Percentiles rank a stretch among this genome's conserved stretches.
Evolutionary conservation across 371 early-diverging fungal genomes (phyloP).

Genomic region (Actinomortierella wolfii): DNA sequence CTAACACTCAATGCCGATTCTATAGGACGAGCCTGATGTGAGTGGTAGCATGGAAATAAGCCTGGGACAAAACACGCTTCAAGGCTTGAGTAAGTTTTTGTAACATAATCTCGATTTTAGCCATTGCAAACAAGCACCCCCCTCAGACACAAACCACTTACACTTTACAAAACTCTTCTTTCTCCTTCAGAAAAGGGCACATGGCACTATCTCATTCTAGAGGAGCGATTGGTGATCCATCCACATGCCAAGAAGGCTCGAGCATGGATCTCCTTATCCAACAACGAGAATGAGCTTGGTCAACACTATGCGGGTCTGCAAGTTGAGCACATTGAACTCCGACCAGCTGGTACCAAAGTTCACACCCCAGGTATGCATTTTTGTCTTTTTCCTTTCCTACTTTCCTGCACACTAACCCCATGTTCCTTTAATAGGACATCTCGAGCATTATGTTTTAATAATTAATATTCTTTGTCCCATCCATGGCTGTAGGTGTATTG

Average conservation of each 20-base stretch:
- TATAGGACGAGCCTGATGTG: constrained; percentile 34
- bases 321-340: constrained; percentile 36
- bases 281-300: constrained; percentile 23
- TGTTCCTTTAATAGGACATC: background rate
- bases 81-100: constrained; percentile 14
- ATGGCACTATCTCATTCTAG: constrained; percentile 34
- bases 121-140: background rate
- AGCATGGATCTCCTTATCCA: constrained; percentile 20
- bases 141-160: background rate
- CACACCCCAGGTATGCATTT: constrained; percentile 18
- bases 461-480: background rate
- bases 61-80: constrained; percentile 21
- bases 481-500: constrained; percentile 9
- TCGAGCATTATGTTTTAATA: background rate
- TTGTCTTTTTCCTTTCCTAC: background rate
- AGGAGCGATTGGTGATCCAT: constrained; percentile 31
- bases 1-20: no score
- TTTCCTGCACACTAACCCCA: background rate
- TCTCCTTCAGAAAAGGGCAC: constrained; percentile 12
- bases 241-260: constrained; percentile 22
- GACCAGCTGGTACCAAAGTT: constrained; percentile 8
- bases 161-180: background rate
- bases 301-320: constrained; percentile 27
- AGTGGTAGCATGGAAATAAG: constrained; percentile 40
- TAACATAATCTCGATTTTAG: background rate